Evolutionary conservation across 768 basidiomycete genomes (phyloP), one percentile per base, ranked within the genome.

Genomic region (Candolleomyces aberdarensis): DNA sequence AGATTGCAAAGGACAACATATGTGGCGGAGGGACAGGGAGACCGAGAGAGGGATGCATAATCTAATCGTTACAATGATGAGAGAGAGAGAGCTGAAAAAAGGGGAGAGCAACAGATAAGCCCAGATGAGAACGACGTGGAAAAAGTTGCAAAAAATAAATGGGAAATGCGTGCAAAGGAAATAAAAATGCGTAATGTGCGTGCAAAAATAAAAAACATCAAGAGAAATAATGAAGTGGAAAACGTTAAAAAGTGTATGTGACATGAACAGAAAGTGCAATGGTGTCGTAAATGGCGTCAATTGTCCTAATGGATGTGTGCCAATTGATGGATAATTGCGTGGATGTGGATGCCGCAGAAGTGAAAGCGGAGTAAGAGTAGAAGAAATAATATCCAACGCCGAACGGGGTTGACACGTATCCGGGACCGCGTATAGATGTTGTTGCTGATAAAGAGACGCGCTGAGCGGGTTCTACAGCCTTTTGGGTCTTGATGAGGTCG

Each of bases 41-140:
- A 61, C 62, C 48, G 63, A 67, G 60, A 65, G 73, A 67, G 70
- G 74, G 70, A 74, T 72, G 83, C 82, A 85, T 87, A 80, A 43
- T 88, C 85, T 88, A 87, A 82, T 86, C 83, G 81, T 87, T 88
- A 87, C 86, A 85, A 64, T 72, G 72, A 72, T 74, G 70, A 60
- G 39, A 48, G 46, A 62, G 26, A 54, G 56, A 63, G 57, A 58
- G 20, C 59, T 36, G 59, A 41, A 55, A 32, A 46, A 57, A 56
- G 41, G 58, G 36, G 56, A 22, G 49, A 47, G 44, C 40, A 50
- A 60, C 39, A 55, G 64, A 41, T 63, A 64, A 65, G 59, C 62
- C 62, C 59, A 59, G 64, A 65, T 55, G 60, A 65, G 62, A 65
- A 65, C 63, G 62, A 44, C 44, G 56, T 58, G 50, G 51, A 31